These are phyloP conservation scores for Backusella parvicylindrica DNA, from an alignment of 192 early-diverging fungal species.

Conservation along the genomic window DNA sequence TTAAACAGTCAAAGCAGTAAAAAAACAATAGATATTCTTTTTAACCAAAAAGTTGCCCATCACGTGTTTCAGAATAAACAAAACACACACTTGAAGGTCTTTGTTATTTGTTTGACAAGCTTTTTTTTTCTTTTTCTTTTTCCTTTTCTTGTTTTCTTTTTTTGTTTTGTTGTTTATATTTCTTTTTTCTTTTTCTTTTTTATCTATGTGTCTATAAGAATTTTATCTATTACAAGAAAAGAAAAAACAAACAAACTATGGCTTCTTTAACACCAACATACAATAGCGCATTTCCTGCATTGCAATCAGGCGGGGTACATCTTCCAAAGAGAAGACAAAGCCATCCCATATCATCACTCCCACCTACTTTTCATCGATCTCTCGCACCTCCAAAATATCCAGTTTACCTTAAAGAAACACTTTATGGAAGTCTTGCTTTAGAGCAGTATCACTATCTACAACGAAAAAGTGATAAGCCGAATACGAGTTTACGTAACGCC, in stretches of 20 bases:
- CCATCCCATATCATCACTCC: neutral
- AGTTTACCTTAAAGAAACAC: slow-evolving; percentile 23
- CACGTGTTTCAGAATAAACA: neutral
- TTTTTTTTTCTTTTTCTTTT: neutral
- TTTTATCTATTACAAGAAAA: neutral
- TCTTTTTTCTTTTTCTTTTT: neutral
- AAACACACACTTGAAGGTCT: neutral
- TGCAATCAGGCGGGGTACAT: slow-evolving; percentile 11
- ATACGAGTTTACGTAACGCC: neutral
- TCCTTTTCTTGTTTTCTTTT: neutral
- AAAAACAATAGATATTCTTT: neutral
- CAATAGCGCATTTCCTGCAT: slow-evolving; percentile 25
- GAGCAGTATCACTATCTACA: slow-evolving; percentile 24
- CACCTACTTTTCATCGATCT: slow-evolving; percentile 6
- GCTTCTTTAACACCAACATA: slow-evolving; percentile 9
- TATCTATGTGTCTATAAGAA: neutral
- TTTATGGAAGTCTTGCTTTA: slow-evolving; percentile 11
- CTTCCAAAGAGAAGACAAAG: slow-evolving; percentile 1
- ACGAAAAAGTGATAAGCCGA: slow-evolving; percentile 2
- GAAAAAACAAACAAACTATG: neutral
- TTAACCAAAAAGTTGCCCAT: neutral
- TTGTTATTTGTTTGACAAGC: neutral
- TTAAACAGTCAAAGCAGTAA: too few species aligned
- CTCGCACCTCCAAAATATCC: slow-evolving; percentile 24
- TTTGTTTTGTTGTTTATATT: neutral